Percentiles rank a stretch among this genome's conserved stretches.
Conservation (phyloP, 179 eudicot genomes). For the Actinidia chinensis region DNA sequence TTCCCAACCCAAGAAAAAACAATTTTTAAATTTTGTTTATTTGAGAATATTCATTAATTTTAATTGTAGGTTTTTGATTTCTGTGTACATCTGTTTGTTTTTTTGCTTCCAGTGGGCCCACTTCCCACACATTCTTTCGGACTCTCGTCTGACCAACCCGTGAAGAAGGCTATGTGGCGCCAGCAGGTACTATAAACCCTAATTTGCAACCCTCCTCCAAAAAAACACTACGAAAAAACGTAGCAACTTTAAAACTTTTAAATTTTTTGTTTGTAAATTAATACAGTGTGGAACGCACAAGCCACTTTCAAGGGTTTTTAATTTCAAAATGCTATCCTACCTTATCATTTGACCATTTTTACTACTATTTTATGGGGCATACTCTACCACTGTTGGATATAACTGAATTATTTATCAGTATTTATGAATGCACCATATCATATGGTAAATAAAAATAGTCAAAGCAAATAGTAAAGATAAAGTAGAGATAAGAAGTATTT, state of each 20-base stretch:
- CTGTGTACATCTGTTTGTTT: slow-evolving; percentile 27
- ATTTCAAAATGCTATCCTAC: too few species aligned
- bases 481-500: too few species aligned
- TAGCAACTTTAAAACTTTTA: not conserved
- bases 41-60: not conserved
- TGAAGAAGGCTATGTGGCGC: slow-evolving; percentile 83
- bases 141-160: slow-evolving; percentile 90
- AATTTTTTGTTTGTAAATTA: not conserved
- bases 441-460: too few species aligned
- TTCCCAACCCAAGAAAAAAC: slow-evolving; percentile 15
- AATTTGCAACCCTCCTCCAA: not conserved
- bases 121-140: slow-evolving; percentile 94
- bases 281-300: too few species aligned
- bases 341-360: too few species aligned
- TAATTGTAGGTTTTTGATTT: slow-evolving; percentile 17
- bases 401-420: too few species aligned
- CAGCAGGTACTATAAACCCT: slow-evolving; percentile 57
- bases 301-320: too few species aligned
- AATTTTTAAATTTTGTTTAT: slow-evolving; percentile 18
- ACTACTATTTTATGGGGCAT: too few species aligned
- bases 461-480: too few species aligned
- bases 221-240: not conserved
- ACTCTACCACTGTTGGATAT: too few species aligned
- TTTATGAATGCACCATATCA: too few species aligned
- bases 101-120: slow-evolving; percentile 68